Percentiles rank a stretch among this genome's conserved stretches.
Conservation (phyloP, 371 early-diverging fungal genomes). For the Blakeslea trispora region DNA sequence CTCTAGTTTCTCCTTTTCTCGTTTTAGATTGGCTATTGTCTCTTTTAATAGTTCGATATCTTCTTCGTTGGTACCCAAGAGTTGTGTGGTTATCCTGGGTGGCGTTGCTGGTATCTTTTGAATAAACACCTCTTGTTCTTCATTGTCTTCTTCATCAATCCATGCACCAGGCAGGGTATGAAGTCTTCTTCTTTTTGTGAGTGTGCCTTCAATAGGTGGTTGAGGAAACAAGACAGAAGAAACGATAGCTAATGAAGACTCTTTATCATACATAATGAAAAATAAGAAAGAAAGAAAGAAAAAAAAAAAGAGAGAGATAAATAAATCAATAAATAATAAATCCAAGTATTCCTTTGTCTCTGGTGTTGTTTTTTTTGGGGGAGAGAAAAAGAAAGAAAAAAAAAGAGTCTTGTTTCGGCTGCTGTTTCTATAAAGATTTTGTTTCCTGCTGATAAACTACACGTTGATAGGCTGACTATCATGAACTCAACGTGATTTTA, state of each 20-base stretch:
- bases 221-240: conserved; percentile 28
- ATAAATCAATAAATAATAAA: conserved; percentile 4
- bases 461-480: too few species aligned
- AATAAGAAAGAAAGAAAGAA: conserved; percentile 5
- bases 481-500: too few species aligned
- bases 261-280: conserved; percentile 5
- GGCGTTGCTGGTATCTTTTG: conserved; percentile 1
- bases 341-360: too few species aligned
- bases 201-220: conserved; percentile 6
- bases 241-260: conserved; percentile 20
- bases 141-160: conserved; percentile 25
- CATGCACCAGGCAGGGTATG: conserved; percentile 42
- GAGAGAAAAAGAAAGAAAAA: too few species aligned
- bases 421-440: neutral
- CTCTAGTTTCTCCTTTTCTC: conserved; percentile 41
- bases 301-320: conserved; percentile 11
- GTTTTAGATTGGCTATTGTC: conserved; percentile 36
- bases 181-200: conserved; percentile 17
- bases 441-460: neutral
- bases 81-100: conserved; percentile 1
- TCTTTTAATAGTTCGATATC: conserved; percentile 33
- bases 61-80: conserved; percentile 6
- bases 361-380: too few species aligned
- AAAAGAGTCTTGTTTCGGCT: neutral
- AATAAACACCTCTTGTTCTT: conserved; percentile 16